Evolutionary conservation across 106 monocot genomes (phyloP).

Genomic region (Gastrodia elata): DNA sequence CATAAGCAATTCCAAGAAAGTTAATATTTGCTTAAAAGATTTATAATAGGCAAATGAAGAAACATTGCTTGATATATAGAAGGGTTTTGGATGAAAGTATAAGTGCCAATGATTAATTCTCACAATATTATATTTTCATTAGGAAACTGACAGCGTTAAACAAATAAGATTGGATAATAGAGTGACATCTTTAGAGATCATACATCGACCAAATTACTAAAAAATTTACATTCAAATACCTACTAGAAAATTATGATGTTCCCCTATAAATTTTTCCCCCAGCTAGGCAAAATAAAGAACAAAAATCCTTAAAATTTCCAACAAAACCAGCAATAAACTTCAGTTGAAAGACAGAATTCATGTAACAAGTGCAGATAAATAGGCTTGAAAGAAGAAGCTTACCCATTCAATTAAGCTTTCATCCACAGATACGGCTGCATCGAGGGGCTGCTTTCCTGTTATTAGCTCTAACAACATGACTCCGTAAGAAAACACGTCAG

Average conservation of each 20-base stretch:
- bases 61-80: not conserved
- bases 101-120: not conserved
- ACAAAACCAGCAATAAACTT: not conserved
- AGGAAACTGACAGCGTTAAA: not conserved
- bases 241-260: not conserved
- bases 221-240: not conserved
- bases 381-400: not conserved
- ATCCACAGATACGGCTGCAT: slow-evolving; percentile 13
- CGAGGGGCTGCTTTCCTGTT: slow-evolving; percentile 33
- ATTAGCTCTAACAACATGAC: slow-evolving; percentile 51
- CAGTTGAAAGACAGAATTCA: not conserved
- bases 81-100: not conserved
- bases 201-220: not conserved
- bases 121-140: not conserved
- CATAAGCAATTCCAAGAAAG: not conserved
- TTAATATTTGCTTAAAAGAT: not conserved
- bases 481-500: slow-evolving; percentile 49
- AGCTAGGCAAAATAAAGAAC: not conserved
- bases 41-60: not conserved
- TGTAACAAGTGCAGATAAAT: not conserved
- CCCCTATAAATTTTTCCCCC: not conserved
- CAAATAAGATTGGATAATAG: not conserved
- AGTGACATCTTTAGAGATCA: not conserved
- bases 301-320: not conserved
- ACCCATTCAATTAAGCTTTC: slow-evolving; percentile 35